Evolutionary conservation across 2,329 filamentous ascomycete species (phyloP), one percentile per base, ranked within the genome.

Genomic region (Colletotrichum sp.): DNA sequence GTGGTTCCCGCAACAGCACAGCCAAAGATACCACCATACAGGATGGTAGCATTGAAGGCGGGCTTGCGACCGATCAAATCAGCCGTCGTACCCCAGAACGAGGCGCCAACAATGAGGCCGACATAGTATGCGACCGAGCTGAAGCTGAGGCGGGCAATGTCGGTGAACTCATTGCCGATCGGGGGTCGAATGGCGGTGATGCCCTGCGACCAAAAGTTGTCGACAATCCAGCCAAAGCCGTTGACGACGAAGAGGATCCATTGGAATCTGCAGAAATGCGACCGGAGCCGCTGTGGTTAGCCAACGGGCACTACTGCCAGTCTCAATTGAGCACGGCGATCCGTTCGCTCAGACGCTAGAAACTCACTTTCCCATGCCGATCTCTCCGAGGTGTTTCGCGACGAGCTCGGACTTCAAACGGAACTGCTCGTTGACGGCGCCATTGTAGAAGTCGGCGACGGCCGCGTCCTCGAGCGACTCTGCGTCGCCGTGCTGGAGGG

Each of bases 1-100:
- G 89, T 89, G 0, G 89, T 87, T 0, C 90, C 89, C 0, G 91
- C 92, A 5, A 89, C 90, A 0, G 90, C 85, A 21, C 92, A 85
- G 0, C 89, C 92, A 77, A 93, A 93, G 3, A 92, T 85, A 1
- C 86, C 86, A 0, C 84, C 84, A 6, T 88, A 81, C 6, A 89
- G 78, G 2, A 88, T 82, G 0, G 87, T 89, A 0, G 79, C 81
- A 70, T 88, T 89, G 80, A 89, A 89, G 1, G 87, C 87, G 1
- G 83, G 86, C 30, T 83, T 82, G 16, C 86, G 84, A 18, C 86
- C 86, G 68, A 87, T 81, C 9, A 88, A 68, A 64, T 86, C 86
- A 13, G 83, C 84, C 0, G 84, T 84, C 0, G 82, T 83, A 5
- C 85, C 86, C 87, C 87, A 89, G 68, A 89, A 86, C 0, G 85